Evolutionary conservation across 2,329 filamentous ascomycete genomes (phyloP).

Genomic region (Paracoccidioides brasiliensis): DNA sequence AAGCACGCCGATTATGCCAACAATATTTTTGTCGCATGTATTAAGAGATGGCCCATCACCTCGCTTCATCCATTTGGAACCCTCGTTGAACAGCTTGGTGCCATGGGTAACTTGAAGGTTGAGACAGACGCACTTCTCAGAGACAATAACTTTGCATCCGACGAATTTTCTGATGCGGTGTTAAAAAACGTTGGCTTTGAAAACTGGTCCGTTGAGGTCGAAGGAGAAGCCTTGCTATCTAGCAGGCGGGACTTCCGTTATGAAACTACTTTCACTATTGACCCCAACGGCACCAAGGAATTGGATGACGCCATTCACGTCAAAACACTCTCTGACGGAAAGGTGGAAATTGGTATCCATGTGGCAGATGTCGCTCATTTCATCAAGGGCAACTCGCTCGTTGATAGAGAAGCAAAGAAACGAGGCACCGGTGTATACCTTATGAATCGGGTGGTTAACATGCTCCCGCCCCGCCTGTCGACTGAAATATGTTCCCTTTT

Average conservation of each 20-base stretch:
- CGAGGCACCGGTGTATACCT: slow-evolving; percentile 91
- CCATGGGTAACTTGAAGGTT: slow-evolving; percentile 94
- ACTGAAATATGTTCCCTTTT: slow-evolving; percentile 77
- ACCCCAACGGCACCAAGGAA: slow-evolving; percentile 75
- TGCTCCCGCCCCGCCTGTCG: slow-evolving; percentile 77
- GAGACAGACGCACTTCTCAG: slow-evolving; percentile 93
- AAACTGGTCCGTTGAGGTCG: slow-evolving; percentile 76
- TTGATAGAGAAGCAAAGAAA: slow-evolving; percentile 96
- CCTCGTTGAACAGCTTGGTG: slow-evolving; percentile 88
- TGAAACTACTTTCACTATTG: slow-evolving; percentile 82
- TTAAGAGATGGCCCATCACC: slow-evolving; percentile 98
- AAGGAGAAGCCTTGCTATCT: slow-evolving; percentile 61
- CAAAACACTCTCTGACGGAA: slow-evolving; percentile 68
- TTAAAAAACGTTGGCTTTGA: slow-evolving; percentile 83
- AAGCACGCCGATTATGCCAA: slow-evolving; percentile 97
- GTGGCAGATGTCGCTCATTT: slow-evolving; percentile 94
- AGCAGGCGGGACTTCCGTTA: slow-evolving; percentile 79
- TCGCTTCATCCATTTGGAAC: slow-evolving; percentile 98
- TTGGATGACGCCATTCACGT: slow-evolving; percentile 88
- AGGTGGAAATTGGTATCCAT: slow-evolving; percentile 88
- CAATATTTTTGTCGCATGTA: slow-evolving; percentile 96
- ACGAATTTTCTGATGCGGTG: slow-evolving; percentile 95
- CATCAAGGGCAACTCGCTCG: slow-evolving; percentile 87
- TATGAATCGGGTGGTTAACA: slow-evolving; percentile 73
- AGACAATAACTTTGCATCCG: slow-evolving; percentile 96